Base-by-base conservation (phyloP, 2,329 filamentous ascomycete genomes). In the Beauveria sp. region DNA sequence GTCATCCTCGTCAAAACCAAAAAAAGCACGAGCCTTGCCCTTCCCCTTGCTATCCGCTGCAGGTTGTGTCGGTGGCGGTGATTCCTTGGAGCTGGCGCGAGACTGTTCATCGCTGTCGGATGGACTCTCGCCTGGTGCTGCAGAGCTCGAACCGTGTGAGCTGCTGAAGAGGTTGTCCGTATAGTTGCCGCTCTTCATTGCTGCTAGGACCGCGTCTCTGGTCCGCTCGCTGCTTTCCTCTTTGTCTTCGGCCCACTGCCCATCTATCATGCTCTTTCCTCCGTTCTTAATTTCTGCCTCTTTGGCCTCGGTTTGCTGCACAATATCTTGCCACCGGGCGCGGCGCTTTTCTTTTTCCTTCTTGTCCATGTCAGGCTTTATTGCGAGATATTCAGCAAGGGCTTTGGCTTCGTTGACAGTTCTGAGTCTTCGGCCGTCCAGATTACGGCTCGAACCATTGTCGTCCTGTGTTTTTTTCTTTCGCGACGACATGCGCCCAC, bases 341-440 rank as follows among this genome's bases (percentile, higher is more conserved):
- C 89, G 83, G 53, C 92, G 84, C 74, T 89, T 88, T 71, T 97
- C 92, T 70, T 92, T 93, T 72, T 97, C 92, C 71, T 91, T 91
- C 74, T 88, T 87, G 65, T 97, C 94, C 93, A 99, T 97, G 63
- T 97, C 93, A 0, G 96, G 94, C 72, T 97, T 97, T 66, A 96
- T 90, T 2, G 92, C 91, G 2, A 97, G 82, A 69, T 97, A 97
- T 72, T 97, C 92, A 0, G 96, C 94, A 22, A 99, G 80, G 1
- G 91, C 90, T 74, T 99, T 99, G 40, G 94, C 94, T 72, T 99
- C 94, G 43, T 90, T 93, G 30, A 97, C 91, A 2, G 94, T 97
- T 55, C 96, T 87, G 60, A 99, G 74, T 61, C 94, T 84, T 24
- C 94, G 86, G 0, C 94, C 94, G 69, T 97, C 94, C 2, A 99